Percentiles rank a stretch among this genome's conserved stretches.
These are phyloP conservation scores for Gossypium herbaceum DNA, from an alignment of 345 rosid genomes.

Conservation along the genomic window DNA sequence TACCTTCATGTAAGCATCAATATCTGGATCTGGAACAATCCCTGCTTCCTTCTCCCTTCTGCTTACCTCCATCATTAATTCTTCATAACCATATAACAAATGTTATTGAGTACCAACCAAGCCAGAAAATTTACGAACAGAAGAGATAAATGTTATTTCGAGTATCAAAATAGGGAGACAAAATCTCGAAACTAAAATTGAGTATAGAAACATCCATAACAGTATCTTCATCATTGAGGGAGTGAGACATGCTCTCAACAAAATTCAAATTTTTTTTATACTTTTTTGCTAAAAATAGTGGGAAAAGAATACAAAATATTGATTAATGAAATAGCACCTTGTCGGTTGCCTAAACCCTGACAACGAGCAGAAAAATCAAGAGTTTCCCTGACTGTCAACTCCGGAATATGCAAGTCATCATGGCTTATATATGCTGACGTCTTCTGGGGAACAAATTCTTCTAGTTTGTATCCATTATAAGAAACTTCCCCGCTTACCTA, in stretches of 20 bases:
- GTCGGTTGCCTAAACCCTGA: constrained; percentile 58
- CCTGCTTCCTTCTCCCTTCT: constrained; percentile 44
- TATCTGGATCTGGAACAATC: constrained; percentile 43
- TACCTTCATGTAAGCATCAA: constrained; percentile 48
- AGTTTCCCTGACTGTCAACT: constrained; percentile 60
- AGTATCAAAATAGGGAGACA: neutral
- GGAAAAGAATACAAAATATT: too few species aligned
- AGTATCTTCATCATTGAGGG: too few species aligned
- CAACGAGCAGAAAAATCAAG: constrained; percentile 59
- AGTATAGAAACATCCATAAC: too few species aligned
- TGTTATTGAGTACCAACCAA: neutral
- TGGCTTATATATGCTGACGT: constrained; percentile 55
- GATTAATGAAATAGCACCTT: neutral
- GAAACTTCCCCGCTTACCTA: constrained; percentile 20
- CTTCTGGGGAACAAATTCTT: constrained; percentile 55
- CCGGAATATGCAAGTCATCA: constrained; percentile 49
- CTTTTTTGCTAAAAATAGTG: too few species aligned
- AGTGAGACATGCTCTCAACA: too few species aligned
- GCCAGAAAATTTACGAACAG: too few species aligned
- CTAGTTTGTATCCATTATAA: constrained; percentile 35
- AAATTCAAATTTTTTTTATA: too few species aligned
- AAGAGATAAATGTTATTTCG: neutral
- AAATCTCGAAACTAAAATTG: too few species aligned
- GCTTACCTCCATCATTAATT: constrained; percentile 39
- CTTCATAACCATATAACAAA: constrained; percentile 12